phyloP scores from a whole-genome alignment of 345 rosid genomes.

The Sapria himalayana region DNA sequence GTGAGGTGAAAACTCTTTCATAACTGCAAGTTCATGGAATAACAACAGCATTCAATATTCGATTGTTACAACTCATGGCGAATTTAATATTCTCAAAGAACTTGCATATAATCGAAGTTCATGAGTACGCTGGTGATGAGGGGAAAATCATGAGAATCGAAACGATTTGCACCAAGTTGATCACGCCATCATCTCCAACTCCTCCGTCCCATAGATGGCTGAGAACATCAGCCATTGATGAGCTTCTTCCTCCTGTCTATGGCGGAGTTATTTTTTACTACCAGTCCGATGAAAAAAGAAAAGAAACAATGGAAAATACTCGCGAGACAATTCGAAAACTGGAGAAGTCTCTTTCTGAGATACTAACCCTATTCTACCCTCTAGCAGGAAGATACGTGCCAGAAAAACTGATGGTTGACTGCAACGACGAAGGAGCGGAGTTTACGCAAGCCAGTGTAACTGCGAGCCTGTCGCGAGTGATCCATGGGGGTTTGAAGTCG shows the following conservation, averaged over 20 bases:
- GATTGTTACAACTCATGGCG: too few species aligned
- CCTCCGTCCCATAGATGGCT: constrained; percentile 12
- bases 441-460: constrained; percentile 9
- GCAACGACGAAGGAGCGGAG: constrained; percentile 14
- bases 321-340: constrained; percentile 10
- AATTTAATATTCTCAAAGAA: too few species aligned
- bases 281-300: background rate
- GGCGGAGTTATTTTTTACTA: constrained; percentile 17
- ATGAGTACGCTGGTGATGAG: too few species aligned
- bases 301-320: too few species aligned
- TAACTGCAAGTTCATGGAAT: too few species aligned
- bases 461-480: constrained; percentile 2
- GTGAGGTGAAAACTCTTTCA: too few species aligned
- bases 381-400: constrained; percentile 10
- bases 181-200: constrained; percentile 26
- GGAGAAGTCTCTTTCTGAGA: constrained; percentile 14
- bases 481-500: constrained; percentile 1
- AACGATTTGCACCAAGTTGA: too few species aligned
- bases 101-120: too few species aligned
- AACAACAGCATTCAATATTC: too few species aligned
- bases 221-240: constrained; percentile 20
- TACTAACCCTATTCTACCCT: constrained; percentile 11
- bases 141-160: too few species aligned
- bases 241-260: constrained; percentile 18
- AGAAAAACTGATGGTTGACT: constrained; percentile 5